Base-by-base conservation (phyloP, 331 rosid species). In the Pyrus hybrid region DNA sequence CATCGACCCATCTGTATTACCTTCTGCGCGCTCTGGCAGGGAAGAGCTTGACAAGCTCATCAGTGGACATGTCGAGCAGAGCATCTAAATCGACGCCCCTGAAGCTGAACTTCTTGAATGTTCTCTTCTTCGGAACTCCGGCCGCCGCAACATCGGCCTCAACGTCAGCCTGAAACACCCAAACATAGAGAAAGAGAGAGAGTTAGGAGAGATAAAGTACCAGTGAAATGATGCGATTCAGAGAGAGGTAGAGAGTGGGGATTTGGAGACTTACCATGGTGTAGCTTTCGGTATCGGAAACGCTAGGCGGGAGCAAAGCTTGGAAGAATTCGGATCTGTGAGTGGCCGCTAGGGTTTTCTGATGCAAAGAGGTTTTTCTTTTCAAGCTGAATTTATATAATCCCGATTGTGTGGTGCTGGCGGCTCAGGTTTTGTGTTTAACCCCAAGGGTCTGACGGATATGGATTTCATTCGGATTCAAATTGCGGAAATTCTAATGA, bases 21-120 rank as follows among this genome's bases (percentile, higher is more conserved):
- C 98, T 91, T 88, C 98, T 86, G 54, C 98, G 97, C 60, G 98
- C 98, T 12, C 98, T 82, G 9, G 98, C 96, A 53, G 77, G 70
- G 89, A 93, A 93, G 70, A 93, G 96, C 91, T 91, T 93, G 43
- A 90, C 98, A 14, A 93, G 94, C 56, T 93, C 97, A 28, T 93
- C 97, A 0, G 96, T 93, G 20, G 97, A 88, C 98, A 93, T 93
- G 86, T 93, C 97, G 17, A 93, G 96, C 17, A 93, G 93, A 7
- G 98, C 89, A 28, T 93, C 98, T 73, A 93, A 79, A 76, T 93
- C 97, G 57, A 93, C 97, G 13, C 97, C 98, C 23, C 92, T 85
- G 90, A 93, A 93, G 74, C 96, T 90, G 85, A 93, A 93, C 87
- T 91, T 93, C 90, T 91, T 93, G 81, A 93, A 93, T 5, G 96